Percentiles rank a stretch among this genome's conserved stretches.
Evolutionary conservation across 2,329 filamentous ascomycete species (phyloP).

Genomic region (Microascus cirrosus): DNA sequence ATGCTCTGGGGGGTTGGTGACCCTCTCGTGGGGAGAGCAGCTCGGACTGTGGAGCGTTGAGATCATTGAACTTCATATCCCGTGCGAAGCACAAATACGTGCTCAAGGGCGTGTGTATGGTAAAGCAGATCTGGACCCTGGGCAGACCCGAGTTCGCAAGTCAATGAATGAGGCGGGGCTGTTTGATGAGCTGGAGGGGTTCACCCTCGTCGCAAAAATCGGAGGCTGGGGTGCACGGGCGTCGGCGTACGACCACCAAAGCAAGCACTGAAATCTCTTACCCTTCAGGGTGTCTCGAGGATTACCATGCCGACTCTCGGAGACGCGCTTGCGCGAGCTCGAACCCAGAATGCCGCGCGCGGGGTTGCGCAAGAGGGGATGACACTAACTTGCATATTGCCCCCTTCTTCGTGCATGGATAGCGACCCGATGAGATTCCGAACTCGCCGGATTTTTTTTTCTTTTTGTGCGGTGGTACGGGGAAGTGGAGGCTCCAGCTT

Average conservation of each 20-base stretch:
- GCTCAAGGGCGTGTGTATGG: no score
- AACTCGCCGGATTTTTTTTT: neutral
- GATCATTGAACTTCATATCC: no score
- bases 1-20: no score
- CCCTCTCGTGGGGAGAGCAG: no score
- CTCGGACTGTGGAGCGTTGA: no score
- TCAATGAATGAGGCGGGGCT: neutral
- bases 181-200: neutral
- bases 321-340: neutral
- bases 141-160: neutral
- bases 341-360: no score
- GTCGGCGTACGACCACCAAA: neutral
- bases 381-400: neutral
- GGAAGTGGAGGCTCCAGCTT: neutral
- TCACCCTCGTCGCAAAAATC: neutral
- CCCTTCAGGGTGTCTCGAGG: no score
- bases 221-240: neutral
- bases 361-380: no score
- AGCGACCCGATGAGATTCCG: neutral
- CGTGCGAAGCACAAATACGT: neutral
- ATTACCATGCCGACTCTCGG: neutral
- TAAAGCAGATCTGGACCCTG: neutral
- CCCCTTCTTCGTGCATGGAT: neutral
- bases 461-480: no score
- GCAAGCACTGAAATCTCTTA: neutral